Evolutionary conservation across 2,329 filamentous ascomycete species (phyloP).

Genomic region (Chaetomium strumarium): DNA sequence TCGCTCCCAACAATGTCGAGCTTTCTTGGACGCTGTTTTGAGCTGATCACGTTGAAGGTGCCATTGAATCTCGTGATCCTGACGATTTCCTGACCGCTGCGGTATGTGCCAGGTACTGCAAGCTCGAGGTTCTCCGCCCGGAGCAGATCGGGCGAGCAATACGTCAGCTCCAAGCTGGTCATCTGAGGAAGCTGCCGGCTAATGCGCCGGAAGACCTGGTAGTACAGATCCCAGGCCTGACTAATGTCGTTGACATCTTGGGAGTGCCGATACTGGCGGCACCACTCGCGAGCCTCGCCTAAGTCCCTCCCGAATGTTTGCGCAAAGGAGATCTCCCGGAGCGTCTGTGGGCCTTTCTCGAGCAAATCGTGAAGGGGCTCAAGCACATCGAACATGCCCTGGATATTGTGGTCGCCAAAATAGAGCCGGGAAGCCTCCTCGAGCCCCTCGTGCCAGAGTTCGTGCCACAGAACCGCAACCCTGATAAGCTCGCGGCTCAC

Average conservation of each 20-base stretch:
- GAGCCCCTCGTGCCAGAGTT: slow-evolving; percentile 96
- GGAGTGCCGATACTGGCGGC: slow-evolving; percentile 83
- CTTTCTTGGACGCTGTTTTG: slow-evolving; percentile 91
- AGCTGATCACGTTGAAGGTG: slow-evolving; percentile 86
- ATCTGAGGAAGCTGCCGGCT: slow-evolving; percentile 88
- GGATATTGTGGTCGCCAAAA: slow-evolving; percentile 95
- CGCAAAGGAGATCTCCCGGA: slow-evolving; percentile 93
- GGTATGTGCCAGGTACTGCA: slow-evolving; percentile 92
- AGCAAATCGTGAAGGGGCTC: slow-evolving; percentile 88
- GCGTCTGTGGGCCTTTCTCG: slow-evolving; percentile 83
- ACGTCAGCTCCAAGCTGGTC: slow-evolving; percentile 87
- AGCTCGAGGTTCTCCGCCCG: slow-evolving; percentile 80
- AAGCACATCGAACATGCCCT: slow-evolving; percentile 91
- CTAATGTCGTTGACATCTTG: slow-evolving; percentile 91
- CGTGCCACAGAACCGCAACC: slow-evolving; percentile 96
- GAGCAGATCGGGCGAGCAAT: slow-evolving; percentile 91
- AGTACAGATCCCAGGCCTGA: slow-evolving; percentile 98
- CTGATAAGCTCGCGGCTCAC: slow-evolving; percentile 96
- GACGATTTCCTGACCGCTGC: slow-evolving; percentile 70
- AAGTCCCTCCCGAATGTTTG: slow-evolving; percentile 96
- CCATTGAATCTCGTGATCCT: slow-evolving; percentile 85
- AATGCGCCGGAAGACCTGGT: slow-evolving; percentile 96
- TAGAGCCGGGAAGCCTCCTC: slow-evolving; percentile 95
- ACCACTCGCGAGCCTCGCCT: slow-evolving; percentile 93
- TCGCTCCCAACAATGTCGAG: slow-evolving; percentile 85